Evolutionary conservation across 148 eudicot species (phyloP).

Genomic region (Nyssa sinensis): DNA sequence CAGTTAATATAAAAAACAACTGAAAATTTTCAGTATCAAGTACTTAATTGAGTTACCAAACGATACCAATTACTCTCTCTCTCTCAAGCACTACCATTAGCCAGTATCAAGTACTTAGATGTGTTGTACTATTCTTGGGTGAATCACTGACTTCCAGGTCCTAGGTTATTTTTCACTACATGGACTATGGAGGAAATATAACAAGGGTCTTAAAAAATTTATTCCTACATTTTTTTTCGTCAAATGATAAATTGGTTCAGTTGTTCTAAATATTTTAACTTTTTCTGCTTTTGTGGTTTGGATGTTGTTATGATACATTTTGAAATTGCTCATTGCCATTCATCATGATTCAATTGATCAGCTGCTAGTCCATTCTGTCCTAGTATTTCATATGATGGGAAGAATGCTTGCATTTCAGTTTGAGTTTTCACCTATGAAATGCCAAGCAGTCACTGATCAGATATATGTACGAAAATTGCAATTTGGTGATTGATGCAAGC

Average conservation of each 20-base stretch:
- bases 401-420: not conserved
- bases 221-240: not conserved
- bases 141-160: conserved; percentile 1
- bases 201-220: not conserved
- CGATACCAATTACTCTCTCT: too few relatives aligned
- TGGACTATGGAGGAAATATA: not conserved
- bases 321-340: not conserved
- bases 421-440: not conserved
- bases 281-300: not conserved
- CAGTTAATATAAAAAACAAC: too few relatives aligned
- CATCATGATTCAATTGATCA: not conserved
- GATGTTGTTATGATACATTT: not conserved
- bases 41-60: too few relatives aligned
- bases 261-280: not conserved
- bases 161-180: not conserved
- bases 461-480: not conserved
- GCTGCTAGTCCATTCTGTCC: too few relatives aligned
- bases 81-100: too few relatives aligned
- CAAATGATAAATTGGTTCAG: not conserved
- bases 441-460: not conserved
- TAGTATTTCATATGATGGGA: not conserved
- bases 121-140: not conserved
- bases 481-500: too few relatives aligned
- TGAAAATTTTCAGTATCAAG: too few relatives aligned
- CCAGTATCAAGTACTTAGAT: not conserved